phyloP scores from a whole-genome alignment of 768 basidiomycete species.

The Russula earlei region DNA sequence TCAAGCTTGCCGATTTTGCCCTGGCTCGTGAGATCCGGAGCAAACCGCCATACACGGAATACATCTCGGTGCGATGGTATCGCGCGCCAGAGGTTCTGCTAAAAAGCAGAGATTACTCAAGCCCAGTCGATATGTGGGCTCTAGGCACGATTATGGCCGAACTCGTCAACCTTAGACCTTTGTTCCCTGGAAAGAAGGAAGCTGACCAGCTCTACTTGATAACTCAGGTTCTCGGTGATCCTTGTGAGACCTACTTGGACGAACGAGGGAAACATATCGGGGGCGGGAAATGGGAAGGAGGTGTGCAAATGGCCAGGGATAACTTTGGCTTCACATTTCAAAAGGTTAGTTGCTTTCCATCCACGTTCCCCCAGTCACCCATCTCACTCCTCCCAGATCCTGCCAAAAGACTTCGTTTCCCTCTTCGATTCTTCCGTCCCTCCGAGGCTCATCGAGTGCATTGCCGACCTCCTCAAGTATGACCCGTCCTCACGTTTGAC shows the following conservation, averaged over 20 bases:
- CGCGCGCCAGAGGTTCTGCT: constrained; percentile 95
- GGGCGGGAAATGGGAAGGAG: constrained; percentile 81
- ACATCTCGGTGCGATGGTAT: constrained; percentile 99
- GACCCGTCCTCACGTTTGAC: constrained; percentile 84
- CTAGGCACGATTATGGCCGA: constrained; percentile 98
- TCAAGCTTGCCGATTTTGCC: constrained; percentile 98
- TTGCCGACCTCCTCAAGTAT: constrained; percentile 84
- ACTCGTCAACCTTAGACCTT: constrained; percentile 84
- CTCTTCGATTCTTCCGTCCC: constrained; percentile 78
- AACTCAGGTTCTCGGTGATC: constrained; percentile 87
- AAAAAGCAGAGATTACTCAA: constrained; percentile 85
- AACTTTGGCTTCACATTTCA: constrained; percentile 77
- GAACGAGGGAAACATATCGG: constrained; percentile 58
- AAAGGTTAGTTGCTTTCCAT: constrained; percentile 54
- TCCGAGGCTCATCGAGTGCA: constrained; percentile 77
- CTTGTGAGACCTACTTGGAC: constrained; percentile 70
- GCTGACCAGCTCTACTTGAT: constrained; percentile 88
- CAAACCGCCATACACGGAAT: constrained; percentile 93
- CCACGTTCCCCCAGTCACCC: constrained; percentile 1
- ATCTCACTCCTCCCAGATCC: constrained; percentile 34
- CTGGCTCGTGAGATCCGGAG: constrained; percentile 85
- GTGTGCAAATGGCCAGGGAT: constrained; percentile 77
- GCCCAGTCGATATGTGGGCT: constrained; percentile 99
- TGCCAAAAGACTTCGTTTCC: constrained; percentile 55
- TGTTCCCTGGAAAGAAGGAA: constrained; percentile 91